Evolutionary conservation across 345 rosid species (phyloP).

Genomic region (Syzygium aqueum): DNA sequence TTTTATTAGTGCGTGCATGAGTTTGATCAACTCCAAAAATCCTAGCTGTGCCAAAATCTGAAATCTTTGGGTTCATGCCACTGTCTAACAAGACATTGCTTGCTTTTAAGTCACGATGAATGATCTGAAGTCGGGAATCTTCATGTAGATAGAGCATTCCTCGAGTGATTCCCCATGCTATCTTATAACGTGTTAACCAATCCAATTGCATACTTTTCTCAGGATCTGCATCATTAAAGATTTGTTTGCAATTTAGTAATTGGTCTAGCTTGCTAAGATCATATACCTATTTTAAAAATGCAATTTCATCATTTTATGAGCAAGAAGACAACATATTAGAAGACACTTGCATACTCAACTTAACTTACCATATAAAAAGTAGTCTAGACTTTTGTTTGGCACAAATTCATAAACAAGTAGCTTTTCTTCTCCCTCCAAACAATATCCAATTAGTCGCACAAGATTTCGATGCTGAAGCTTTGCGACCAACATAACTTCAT

Average conservation of each 20-base stretch:
- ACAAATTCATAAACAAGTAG: constrained; percentile 42
- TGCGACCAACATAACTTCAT: constrained; percentile 15
- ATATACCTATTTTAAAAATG: neutral
- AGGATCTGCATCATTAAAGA: neutral
- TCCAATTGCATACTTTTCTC: neutral
- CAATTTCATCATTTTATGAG: neutral
- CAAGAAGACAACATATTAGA: neutral
- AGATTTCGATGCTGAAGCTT: constrained; percentile 46
- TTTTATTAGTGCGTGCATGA: neutral
- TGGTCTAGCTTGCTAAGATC: neutral
- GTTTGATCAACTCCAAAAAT: neutral
- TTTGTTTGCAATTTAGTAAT: neutral
- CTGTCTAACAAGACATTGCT: constrained; percentile 13
- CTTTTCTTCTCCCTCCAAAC: constrained; percentile 33
- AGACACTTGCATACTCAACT: neutral
- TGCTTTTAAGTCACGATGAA: constrained; percentile 17
- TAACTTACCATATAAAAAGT: constrained; percentile 20
- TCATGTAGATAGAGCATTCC: constrained; percentile 17
- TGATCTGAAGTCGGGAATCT: constrained; percentile 11
- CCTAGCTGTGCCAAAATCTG: neutral
- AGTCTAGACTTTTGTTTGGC: constrained; percentile 35
- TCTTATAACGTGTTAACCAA: neutral
- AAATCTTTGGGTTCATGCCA: constrained; percentile 1
- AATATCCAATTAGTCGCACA: constrained; percentile 30
- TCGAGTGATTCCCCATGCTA: neutral